Conservation (phyloP, 805 yeast species). For the Saturnispora ahearnii region DNA sequence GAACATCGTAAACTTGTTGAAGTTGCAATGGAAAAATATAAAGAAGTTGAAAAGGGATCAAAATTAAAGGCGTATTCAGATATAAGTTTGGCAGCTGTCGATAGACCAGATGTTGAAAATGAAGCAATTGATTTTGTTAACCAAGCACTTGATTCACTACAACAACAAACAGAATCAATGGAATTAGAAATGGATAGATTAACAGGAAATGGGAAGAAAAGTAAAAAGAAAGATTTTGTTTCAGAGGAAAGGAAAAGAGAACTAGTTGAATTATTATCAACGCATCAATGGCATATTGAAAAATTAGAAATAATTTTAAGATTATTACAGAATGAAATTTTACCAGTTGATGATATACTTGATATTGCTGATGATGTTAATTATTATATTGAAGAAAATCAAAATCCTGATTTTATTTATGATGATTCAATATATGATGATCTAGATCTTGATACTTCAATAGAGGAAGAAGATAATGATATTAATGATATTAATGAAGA, state of each 20-base stretch:
- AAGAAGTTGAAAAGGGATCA: slow-evolving; percentile 47
- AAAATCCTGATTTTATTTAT: slow-evolving; percentile 87
- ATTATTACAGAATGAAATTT: slow-evolving; percentile 65
- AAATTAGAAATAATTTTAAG: slow-evolving; percentile 71
- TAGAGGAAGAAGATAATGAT: slow-evolving; percentile 21
- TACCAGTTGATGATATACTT: slow-evolving; percentile 69
- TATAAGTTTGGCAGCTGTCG: slow-evolving; percentile 43
- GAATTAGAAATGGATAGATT: slow-evolving; percentile 63
- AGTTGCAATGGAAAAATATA: slow-evolving; percentile 52
- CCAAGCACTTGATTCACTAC: slow-evolving; percentile 65
- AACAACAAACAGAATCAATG: slow-evolving; percentile 66
- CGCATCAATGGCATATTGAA: slow-evolving; percentile 71
- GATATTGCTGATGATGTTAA: slow-evolving; percentile 80
- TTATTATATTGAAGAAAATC: slow-evolving; percentile 89
- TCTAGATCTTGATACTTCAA: slow-evolving; percentile 53
- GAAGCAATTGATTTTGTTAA: slow-evolving; percentile 67
- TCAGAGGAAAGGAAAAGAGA: slow-evolving; percentile 47
- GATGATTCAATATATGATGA: slow-evolving; percentile 92
- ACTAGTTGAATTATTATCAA: slow-evolving; percentile 55
- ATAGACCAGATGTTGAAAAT: slow-evolving; percentile 58
- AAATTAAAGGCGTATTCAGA: slow-evolving; percentile 52
- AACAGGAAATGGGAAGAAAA: slow-evolving; percentile 36
- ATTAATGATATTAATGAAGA: slow-evolving; percentile 20
- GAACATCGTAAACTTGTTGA: slow-evolving; percentile 36
- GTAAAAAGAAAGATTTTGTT: slow-evolving; percentile 37